Conservation (phyloP, 139 green algal species). For the Dunaliella primolecta region DNA sequence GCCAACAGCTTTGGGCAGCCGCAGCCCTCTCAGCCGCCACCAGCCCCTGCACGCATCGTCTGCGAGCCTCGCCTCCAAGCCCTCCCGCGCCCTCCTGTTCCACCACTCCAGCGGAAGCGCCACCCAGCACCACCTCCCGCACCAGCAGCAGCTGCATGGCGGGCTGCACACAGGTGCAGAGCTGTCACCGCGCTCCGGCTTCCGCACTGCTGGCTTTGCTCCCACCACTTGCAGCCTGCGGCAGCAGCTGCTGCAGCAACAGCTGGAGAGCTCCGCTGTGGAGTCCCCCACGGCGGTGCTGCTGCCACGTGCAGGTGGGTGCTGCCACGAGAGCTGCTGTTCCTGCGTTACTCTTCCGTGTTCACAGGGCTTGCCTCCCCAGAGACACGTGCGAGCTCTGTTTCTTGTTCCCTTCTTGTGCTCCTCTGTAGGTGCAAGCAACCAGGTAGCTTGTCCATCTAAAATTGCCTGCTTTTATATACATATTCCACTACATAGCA, state of each 20-base stretch:
- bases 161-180: too few relatives aligned
- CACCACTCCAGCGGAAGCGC: background rate
- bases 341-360: too few relatives aligned
- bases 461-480: too few relatives aligned
- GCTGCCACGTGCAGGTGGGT: background rate
- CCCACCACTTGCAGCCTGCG: background rate
- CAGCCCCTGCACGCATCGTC: background rate
- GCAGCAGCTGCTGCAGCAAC: background rate
- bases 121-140: background rate
- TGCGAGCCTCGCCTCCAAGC: background rate
- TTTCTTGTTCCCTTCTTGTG: too few relatives aligned
- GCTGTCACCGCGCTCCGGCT: background rate
- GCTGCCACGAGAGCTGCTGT: too few relatives aligned
- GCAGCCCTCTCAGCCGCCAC: background rate
- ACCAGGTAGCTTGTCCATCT: too few relatives aligned
- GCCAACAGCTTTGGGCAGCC: background rate
- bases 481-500: too few relatives aligned
- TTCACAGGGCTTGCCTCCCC: too few relatives aligned
- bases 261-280: background rate
- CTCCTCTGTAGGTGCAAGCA: too few relatives aligned
- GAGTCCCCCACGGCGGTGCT: background rate
- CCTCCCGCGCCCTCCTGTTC: slow-evolving; percentile 33
- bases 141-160: too few relatives aligned
- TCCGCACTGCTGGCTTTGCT: background rate
- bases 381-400: too few relatives aligned